Conservation (phyloP, 441 rosid genomes). For the Adansonia grandidieri region DNA sequence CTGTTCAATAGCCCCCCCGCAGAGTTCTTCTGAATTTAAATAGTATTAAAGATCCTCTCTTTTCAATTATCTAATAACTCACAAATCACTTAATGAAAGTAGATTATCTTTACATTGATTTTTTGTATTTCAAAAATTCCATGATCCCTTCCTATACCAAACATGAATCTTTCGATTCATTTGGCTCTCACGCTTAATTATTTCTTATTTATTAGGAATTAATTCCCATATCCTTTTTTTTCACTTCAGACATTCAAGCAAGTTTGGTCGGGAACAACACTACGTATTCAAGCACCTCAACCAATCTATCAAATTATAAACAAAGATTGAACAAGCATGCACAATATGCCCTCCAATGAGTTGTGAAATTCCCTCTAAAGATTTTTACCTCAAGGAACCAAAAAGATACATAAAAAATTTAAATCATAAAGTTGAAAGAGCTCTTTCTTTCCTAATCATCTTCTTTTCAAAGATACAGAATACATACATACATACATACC, state of each 20-base stretch:
- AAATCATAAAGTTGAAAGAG: not conserved
- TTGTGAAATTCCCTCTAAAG: not conserved
- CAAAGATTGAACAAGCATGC: not conserved
- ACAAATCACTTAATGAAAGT: too few species aligned
- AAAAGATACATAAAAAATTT: slow-evolving; percentile 6
- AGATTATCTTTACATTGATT: too few species aligned
- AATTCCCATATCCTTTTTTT: too few species aligned
- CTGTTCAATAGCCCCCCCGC: too few species aligned
- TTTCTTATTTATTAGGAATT: too few species aligned
- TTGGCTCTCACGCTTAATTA: too few species aligned
- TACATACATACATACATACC: slow-evolving; percentile 14
- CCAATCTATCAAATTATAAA: not conserved
- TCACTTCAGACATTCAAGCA: not conserved
- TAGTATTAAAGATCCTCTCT: too few species aligned
- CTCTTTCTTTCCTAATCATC: slow-evolving; percentile 21
- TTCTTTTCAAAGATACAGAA: slow-evolving; percentile 14
- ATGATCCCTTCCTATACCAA: too few species aligned
- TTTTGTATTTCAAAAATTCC: too few species aligned
- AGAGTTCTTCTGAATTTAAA: too few species aligned
- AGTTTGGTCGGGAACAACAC: not conserved
- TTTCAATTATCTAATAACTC: too few species aligned
- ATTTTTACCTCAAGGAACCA: not conserved
- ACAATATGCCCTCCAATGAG: not conserved
- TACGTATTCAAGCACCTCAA: not conserved
- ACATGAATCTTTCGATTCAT: too few species aligned